phyloP scores from a whole-genome alignment of 2,329 filamentous ascomycete species.

The Fonsecaea multimorphosa region DNA sequence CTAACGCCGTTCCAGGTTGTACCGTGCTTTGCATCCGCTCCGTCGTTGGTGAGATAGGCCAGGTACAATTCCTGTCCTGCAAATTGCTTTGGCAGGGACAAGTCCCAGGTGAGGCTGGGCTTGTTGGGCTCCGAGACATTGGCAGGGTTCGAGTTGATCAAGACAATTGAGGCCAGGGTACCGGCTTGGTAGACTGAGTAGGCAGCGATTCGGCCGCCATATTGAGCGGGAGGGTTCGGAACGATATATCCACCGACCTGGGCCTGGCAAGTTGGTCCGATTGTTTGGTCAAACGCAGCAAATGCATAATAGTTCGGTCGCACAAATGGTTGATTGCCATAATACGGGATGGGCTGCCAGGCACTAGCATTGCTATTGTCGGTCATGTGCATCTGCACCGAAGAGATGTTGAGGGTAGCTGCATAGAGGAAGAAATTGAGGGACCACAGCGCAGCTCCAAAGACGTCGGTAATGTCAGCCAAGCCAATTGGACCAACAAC shows the following conservation, averaged over 20 bases:
- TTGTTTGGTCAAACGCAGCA: conserved; percentile 58
- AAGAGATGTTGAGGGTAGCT: conserved; percentile 55
- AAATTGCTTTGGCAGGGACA: conserved; percentile 49
- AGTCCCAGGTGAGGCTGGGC: conserved; percentile 48
- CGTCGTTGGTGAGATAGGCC: conserved; percentile 55
- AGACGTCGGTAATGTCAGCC: conserved; percentile 55
- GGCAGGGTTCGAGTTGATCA: conserved; percentile 55
- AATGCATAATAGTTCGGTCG: conserved; percentile 59
- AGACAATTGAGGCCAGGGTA: conserved; percentile 50
- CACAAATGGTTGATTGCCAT: conserved; percentile 51
- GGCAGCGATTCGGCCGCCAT: conserved; percentile 51
- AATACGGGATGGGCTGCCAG: conserved; percentile 55
- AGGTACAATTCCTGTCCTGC: conserved; percentile 54
- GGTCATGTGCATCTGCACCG: conserved; percentile 62
- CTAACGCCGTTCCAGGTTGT: conserved; percentile 57
- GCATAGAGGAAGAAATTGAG: conserved; percentile 60
- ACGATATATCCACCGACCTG: conserved; percentile 49
- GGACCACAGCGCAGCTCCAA: conserved; percentile 59
- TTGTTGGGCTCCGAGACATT: conserved; percentile 50
- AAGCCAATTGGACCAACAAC: conserved; percentile 58
- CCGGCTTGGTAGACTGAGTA: conserved; percentile 56
- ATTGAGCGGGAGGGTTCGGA: conserved; percentile 44
- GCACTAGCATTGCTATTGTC: conserved; percentile 59
- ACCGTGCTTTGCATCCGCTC: conserved; percentile 51
- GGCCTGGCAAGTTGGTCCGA: conserved; percentile 55